These are phyloP conservation scores for Suillus weaverae DNA, from an alignment of 768 basidiomycete genomes.

Conservation along the genomic window DNA sequence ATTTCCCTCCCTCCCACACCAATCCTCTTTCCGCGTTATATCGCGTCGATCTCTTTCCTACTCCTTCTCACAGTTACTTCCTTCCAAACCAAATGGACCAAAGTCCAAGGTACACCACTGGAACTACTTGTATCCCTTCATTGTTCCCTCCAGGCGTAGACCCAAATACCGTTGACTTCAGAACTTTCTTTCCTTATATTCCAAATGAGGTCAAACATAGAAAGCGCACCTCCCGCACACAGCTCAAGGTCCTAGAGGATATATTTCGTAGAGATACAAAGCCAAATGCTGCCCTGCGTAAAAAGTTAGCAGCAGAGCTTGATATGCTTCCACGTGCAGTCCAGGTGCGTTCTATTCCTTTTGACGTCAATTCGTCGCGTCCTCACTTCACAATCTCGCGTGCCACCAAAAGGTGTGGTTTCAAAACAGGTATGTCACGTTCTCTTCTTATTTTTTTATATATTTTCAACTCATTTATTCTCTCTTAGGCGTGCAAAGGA, in stretches of 20 bases:
- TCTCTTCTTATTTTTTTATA: conserved; percentile 16
- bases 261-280: conserved; percentile 89
- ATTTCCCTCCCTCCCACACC: conserved; percentile 37
- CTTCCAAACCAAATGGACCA: conserved; percentile 31
- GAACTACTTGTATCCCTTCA: conserved; percentile 43
- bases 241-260: conserved; percentile 87
- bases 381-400: conserved; percentile 22
- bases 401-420: conserved; percentile 73
- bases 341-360: conserved; percentile 58
- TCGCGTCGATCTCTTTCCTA: conserved; percentile 18
- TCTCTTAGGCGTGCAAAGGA: conserved; percentile 75
- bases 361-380: conserved; percentile 14
- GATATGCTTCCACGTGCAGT: conserved; percentile 95
- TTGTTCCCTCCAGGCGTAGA: conserved; percentile 56
- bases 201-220: conserved; percentile 95
- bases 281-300: conserved; percentile 80
- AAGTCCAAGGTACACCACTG: conserved; percentile 28
- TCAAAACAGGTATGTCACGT: conserved; percentile 67
- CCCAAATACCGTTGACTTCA: conserved; percentile 69
- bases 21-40: conserved; percentile 23
- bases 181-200: conserved; percentile 84
- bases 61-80: conserved; percentile 16
- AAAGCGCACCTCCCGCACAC: conserved; percentile 83
- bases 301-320: conserved; percentile 76
- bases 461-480: neutral